Evolutionary conservation across 2,329 filamentous ascomycete genomes (phyloP).

Genomic region (Hypoxylon sp.): DNA sequence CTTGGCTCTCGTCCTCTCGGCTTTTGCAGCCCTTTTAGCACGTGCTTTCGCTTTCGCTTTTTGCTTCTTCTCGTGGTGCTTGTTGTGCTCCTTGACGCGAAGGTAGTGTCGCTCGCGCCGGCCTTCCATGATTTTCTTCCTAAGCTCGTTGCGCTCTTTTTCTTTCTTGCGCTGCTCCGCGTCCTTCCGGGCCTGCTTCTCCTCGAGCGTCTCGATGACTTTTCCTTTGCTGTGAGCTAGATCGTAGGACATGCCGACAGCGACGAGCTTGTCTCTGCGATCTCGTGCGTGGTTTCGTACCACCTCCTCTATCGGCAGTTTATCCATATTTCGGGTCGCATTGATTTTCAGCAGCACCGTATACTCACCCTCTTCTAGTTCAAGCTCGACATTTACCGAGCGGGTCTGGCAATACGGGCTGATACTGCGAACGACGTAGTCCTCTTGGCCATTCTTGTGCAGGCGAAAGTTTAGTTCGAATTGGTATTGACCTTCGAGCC

Average conservation of each 20-base stretch:
- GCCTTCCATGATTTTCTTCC: conserved; percentile 54
- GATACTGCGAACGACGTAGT: conserved; percentile 67
- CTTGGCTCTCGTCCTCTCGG: conserved; percentile 42
- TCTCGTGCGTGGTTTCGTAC: conserved; percentile 72
- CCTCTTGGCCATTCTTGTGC: conserved; percentile 62
- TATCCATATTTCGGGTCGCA: conserved; percentile 67
- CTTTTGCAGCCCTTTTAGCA: conserved; percentile 49
- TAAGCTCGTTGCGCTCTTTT: conserved; percentile 55
- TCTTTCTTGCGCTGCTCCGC: conserved; percentile 58
- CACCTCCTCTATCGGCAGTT: conserved; percentile 71
- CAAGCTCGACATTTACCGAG: conserved; percentile 80
- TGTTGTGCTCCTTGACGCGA: conserved; percentile 57
- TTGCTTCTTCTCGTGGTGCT: conserved; percentile 54
- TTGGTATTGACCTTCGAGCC: conserved; percentile 66
- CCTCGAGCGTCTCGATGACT: conserved; percentile 60
- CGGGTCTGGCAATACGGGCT: conserved; percentile 72
- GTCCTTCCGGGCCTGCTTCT: conserved; percentile 60
- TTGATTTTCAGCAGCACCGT: conserved; percentile 80
- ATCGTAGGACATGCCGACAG: conserved; percentile 77
- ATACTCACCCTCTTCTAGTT: conserved; percentile 80
- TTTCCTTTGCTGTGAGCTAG: conserved; percentile 75
- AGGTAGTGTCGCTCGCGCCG: conserved; percentile 45
- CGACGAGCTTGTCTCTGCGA: conserved; percentile 76
- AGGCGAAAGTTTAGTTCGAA: conserved; percentile 67
- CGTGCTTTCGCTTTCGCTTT: conserved; percentile 54